Evolutionary conservation across 768 basidiomycete species (phyloP), one percentile per base, ranked within the genome.

Genomic region (Grammothele lineata): DNA sequence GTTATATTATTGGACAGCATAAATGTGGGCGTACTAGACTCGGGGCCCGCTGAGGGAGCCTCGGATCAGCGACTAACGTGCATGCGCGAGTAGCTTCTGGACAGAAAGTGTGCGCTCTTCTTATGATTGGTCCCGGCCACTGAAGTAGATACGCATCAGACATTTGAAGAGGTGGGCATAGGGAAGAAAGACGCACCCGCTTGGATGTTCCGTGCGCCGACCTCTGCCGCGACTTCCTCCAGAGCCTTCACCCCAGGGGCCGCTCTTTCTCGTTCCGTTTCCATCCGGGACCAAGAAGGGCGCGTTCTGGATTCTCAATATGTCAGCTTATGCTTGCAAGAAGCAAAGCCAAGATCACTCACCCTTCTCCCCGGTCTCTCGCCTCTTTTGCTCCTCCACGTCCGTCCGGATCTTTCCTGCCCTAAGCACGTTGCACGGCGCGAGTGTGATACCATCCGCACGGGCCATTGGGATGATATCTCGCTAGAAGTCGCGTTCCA

Each of bases 161-260:
- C 30, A 32, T 8, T 32, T 32, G 30, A 32, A 32, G 9, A 10
- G 73, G 8, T 14, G 7, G 9, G 5, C 11, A 8, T 4, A 23
- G n/a, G 3, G 17, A 26, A 19, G 23, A n/a, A 18, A 22, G 5
- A 51, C 44, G 2, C 30, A 43, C 34, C 43, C 9, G 46, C 33
- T 18, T 38, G 33, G 22, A 54, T 37, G 36, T 58, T 58, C 48
- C 66, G 55, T 4, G 60, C 57, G 4, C 69, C 70, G 18, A 70
- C 58, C 47, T 73, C 65, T 5, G 57, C 58, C 0, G 70, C 70
- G 17, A 73, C 66, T 45, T 70, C 64, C 56, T 72, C 68, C 1
- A 74, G 61, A 8, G 62, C 68, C 2, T 50, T 37, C 15, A 58
- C 66, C 17, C 65, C n/a, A 68, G 57, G 22, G 63, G 61, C 34